These are phyloP conservation scores for Citrus hindsii DNA, from an alignment of 345 rosid genomes.

Conservation along the genomic window DNA sequence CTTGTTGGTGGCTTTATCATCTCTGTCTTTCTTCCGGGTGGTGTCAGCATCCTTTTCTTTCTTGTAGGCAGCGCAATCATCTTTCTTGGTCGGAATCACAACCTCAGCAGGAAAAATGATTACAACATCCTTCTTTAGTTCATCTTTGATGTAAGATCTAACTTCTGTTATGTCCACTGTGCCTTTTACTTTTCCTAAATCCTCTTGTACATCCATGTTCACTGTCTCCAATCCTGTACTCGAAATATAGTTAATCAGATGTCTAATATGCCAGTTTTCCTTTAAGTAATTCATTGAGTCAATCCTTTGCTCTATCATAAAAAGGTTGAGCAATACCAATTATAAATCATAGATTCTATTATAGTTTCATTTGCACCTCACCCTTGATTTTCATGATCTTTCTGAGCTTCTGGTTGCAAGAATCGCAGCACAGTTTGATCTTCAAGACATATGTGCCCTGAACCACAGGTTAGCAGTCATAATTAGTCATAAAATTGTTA, in stretches of 20 bases:
- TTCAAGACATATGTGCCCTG: neutral
- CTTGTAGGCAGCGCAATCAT: neutral
- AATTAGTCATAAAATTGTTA: neutral
- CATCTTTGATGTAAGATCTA: neutral
- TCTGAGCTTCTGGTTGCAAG: slow-evolving; percentile 6
- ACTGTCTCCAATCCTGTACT: slow-evolving; percentile 10
- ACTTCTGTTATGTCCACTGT: slow-evolving; percentile 1
- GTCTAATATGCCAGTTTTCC: neutral
- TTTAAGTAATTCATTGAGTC: neutral
- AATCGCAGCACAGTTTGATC: slow-evolving; percentile 6
- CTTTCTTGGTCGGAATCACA: neutral
- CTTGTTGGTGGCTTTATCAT: neutral
- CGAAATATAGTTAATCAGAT: neutral
- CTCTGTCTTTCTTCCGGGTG: neutral
- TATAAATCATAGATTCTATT: neutral
- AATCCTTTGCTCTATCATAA: neutral
- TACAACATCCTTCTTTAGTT: slow-evolving; percentile 6
- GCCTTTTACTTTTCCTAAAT: slow-evolving; percentile 14
- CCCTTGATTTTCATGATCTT: neutral
- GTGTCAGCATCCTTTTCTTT: neutral
- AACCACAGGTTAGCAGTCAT: neutral
- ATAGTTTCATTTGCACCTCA: neutral
- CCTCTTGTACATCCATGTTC: neutral
- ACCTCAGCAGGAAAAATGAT: neutral
- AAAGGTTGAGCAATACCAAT: neutral